Percentiles rank a stretch among this genome's conserved stretches.
phyloP scores from a whole-genome alignment of 148 eudicot species.

The Polygonum maritimum region DNA sequence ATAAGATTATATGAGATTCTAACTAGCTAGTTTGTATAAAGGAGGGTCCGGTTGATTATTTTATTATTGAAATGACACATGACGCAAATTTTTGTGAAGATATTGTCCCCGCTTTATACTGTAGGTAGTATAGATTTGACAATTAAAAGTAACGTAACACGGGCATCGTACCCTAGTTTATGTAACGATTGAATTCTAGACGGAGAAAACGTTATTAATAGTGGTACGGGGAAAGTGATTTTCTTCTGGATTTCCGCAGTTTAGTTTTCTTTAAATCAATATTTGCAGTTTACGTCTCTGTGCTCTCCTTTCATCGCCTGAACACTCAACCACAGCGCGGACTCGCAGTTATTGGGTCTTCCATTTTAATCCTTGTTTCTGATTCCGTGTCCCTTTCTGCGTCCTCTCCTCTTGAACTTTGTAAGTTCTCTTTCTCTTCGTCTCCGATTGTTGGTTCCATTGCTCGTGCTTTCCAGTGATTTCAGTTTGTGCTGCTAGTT shows the following conservation, averaged over 20 bases:
- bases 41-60: too few species aligned
- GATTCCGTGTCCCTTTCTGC: background rate
- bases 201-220: too few species aligned
- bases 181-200: too few species aligned
- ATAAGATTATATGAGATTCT: too few species aligned
- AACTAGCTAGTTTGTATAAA: too few species aligned
- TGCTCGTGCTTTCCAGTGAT: background rate
- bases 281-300: background rate
- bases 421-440: background rate
- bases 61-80: too few species aligned
- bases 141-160: too few species aligned
- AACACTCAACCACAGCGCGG: slow-evolving; percentile 4
- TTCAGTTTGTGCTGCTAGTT: background rate
- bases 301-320: background rate
- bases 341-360: background rate
- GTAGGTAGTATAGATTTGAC: too few species aligned
- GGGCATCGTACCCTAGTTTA: too few species aligned
- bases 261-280: background rate
- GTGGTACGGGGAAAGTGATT: too few species aligned
- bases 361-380: background rate
- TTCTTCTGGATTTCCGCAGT: background rate
- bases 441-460: slow-evolving; percentile 1
- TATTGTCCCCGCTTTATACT: too few species aligned
- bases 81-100: too few species aligned
- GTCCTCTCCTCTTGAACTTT: background rate